Conservation (phyloP, 441 rosid genomes). For the Caryocar brasiliense region DNA sequence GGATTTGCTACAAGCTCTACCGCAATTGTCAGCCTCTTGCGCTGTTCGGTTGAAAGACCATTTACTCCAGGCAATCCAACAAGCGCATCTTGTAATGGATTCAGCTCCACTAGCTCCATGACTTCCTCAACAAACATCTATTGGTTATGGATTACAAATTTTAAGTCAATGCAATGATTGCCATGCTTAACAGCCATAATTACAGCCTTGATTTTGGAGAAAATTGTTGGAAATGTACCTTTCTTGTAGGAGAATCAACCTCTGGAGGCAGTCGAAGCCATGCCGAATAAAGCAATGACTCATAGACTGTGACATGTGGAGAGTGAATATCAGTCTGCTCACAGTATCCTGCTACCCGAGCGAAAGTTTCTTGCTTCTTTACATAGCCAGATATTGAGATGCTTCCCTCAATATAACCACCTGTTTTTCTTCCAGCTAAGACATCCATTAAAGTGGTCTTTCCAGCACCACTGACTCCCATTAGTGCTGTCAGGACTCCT, state of each 20-base stretch:
- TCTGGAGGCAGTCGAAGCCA: slow-evolving; percentile 57
- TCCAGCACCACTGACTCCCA: slow-evolving; percentile 73
- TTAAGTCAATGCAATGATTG: too few species aligned
- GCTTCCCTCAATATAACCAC: slow-evolving; percentile 46
- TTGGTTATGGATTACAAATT: too few species aligned
- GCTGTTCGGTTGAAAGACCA: slow-evolving; percentile 60
- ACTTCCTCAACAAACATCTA: slow-evolving; percentile 68
- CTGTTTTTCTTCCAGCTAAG: slow-evolving; percentile 66
- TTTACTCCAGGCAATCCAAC: slow-evolving; percentile 58
- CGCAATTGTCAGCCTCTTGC: slow-evolving; percentile 59
- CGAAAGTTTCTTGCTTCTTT: slow-evolving; percentile 65
- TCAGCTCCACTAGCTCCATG: slow-evolving; percentile 65
- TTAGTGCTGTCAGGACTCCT: slow-evolving; percentile 58
- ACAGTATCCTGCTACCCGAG: slow-evolving; percentile 63
- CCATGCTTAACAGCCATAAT: too few species aligned
- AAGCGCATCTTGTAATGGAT: slow-evolving; percentile 41
- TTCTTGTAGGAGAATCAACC: slow-evolving; percentile 35
- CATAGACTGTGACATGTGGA: slow-evolving; percentile 61
- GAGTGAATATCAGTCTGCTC: slow-evolving; percentile 71
- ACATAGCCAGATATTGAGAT: slow-evolving; percentile 57
- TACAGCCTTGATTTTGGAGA: not conserved
- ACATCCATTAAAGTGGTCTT: slow-evolving; percentile 76
- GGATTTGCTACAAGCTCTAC: slow-evolving; percentile 71
- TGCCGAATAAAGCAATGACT: slow-evolving; percentile 53
- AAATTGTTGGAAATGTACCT: slow-evolving; percentile 20